These are phyloP conservation scores for Mortierella alpina DNA, from an alignment of 192 early-diverging fungal species.

Conservation along the genomic window DNA sequence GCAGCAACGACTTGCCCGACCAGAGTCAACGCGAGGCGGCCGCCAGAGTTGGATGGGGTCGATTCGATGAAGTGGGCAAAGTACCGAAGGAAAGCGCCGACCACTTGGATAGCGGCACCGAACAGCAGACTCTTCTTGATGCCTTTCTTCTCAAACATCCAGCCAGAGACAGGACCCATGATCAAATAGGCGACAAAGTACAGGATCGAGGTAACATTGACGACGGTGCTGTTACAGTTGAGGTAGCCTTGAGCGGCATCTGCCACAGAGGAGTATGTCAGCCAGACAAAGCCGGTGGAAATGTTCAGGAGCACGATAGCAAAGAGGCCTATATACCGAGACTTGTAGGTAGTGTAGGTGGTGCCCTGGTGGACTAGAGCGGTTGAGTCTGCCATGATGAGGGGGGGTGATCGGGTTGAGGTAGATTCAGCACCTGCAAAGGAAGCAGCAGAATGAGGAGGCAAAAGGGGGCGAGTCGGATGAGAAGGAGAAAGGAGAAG, in stretches of 20 bases:
- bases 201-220: conserved; percentile 59
- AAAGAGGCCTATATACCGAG: conserved; percentile 58
- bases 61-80: conserved; percentile 53
- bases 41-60: conserved; percentile 32
- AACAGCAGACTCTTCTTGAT: conserved; percentile 57
- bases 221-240: conserved; percentile 29
- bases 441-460: background rate
- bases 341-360: conserved; percentile 54
- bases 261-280: conserved; percentile 58
- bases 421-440: conserved; percentile 13
- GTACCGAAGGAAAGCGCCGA: conserved; percentile 62
- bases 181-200: conserved; percentile 59
- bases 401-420: background rate
- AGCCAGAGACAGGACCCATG: conserved; percentile 57
- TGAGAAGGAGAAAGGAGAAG: background rate
- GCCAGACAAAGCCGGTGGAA: conserved; percentile 59
- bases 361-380: conserved; percentile 3
- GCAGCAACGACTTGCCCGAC: conserved; percentile 63
- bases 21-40: conserved; percentile 55
- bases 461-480: background rate
- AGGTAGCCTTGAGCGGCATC: conserved; percentile 52
- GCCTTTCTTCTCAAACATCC: conserved; percentile 54
- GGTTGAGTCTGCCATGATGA: conserved; percentile 14
- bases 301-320: conserved; percentile 61
- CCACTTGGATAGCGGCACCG: conserved; percentile 53